Conservation (phyloP, 2,329 filamentous ascomycete species). For the Pyrenochaeta sp. region DNA sequence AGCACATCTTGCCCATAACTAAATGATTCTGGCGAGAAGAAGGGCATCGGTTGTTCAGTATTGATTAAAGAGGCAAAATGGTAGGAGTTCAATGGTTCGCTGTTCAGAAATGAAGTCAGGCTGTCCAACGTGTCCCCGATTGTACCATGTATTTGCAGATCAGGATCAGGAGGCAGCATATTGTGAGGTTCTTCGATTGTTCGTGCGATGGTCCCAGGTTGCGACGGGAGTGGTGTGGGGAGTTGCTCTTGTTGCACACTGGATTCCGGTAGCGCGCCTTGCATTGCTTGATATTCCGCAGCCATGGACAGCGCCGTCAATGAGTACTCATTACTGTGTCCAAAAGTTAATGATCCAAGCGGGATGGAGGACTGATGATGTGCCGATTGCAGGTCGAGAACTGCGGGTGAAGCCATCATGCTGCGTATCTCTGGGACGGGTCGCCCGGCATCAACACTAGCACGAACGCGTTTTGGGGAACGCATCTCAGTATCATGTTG, state of each 20-base stretch:
- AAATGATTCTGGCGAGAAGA: conserved; percentile 51
- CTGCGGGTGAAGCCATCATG: conserved; percentile 32
- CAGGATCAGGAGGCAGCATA: conserved; percentile 1
- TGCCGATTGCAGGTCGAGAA: conserved; percentile 26
- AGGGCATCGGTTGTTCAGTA: conserved; percentile 52
- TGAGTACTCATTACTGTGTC: conserved; percentile 41
- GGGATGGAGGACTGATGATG: conserved; percentile 21
- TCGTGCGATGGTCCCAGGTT: conserved; percentile 16
- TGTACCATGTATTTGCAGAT: conserved; percentile 18
- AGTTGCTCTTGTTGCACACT: conserved; percentile 17
- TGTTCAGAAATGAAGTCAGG: conserved; percentile 49
- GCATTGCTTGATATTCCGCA: conserved; percentile 50
- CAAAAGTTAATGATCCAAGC: conserved; percentile 19
- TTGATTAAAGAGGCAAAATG: conserved; percentile 50
- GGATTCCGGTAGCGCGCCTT: conserved; percentile 32
- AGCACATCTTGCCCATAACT: conserved; percentile 37
- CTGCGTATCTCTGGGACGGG: conserved; percentile 37
- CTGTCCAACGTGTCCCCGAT: conserved; percentile 47
- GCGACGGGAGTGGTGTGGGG: conserved; percentile 16
- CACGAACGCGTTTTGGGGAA: conserved; percentile 34
- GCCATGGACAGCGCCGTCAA: conserved; percentile 52
- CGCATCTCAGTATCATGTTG: conserved; percentile 23
- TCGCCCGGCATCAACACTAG: conserved; percentile 31
- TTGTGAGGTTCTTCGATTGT: conserved; percentile 24
- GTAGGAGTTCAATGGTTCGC: conserved; percentile 47